phyloP scores from a whole-genome alignment of 2,329 filamentous ascomycete genomes.

The Fusarium siculi region DNA sequence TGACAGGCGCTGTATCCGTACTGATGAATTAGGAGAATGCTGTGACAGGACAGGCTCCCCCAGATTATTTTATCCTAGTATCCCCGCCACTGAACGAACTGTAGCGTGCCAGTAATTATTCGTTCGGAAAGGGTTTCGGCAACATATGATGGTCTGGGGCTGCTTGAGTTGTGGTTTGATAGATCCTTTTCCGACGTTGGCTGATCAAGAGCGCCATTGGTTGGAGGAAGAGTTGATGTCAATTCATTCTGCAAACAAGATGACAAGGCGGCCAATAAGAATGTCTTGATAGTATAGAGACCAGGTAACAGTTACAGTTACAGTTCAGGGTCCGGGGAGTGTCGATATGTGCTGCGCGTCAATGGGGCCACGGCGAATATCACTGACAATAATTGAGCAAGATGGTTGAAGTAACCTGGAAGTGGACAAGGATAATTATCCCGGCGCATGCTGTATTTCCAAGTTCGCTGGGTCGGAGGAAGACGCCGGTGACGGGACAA shows the following conservation, averaged over 20 bases:
- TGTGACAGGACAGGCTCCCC: conserved; percentile 18
- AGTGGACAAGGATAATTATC: conserved; percentile 7
- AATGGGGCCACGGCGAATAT: conserved; percentile 25
- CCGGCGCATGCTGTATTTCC: conserved; percentile 3
- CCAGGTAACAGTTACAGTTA: neutral
- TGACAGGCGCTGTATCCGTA: conserved; percentile 2
- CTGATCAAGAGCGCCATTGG: conserved; percentile 33
- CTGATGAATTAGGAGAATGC: conserved; percentile 10
- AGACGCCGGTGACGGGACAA: conserved; percentile 20
- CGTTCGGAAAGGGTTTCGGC: conserved; percentile 23
- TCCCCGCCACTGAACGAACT: conserved; percentile 9
- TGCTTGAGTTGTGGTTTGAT: conserved; percentile 24
- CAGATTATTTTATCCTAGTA: conserved; percentile 32
- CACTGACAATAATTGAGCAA: neutral
- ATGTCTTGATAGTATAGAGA: conserved; percentile 39
- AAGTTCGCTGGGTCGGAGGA: conserved; percentile 27
- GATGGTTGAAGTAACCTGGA: neutral
- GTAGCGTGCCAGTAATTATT: conserved; percentile 11
- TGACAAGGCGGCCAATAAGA: conserved; percentile 43
- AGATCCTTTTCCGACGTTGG: conserved; percentile 29
- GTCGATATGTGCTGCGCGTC: conserved; percentile 29
- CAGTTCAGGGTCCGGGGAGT: conserved; percentile 34
- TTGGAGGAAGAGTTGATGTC: conserved; percentile 35
- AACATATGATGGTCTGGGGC: conserved; percentile 24
- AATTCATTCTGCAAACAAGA: conserved; percentile 47